Evolutionary conservation across 768 basidiomycete genomes (phyloP), one percentile per base, ranked within the genome.

Genomic region (Lentinula boryana): DNA sequence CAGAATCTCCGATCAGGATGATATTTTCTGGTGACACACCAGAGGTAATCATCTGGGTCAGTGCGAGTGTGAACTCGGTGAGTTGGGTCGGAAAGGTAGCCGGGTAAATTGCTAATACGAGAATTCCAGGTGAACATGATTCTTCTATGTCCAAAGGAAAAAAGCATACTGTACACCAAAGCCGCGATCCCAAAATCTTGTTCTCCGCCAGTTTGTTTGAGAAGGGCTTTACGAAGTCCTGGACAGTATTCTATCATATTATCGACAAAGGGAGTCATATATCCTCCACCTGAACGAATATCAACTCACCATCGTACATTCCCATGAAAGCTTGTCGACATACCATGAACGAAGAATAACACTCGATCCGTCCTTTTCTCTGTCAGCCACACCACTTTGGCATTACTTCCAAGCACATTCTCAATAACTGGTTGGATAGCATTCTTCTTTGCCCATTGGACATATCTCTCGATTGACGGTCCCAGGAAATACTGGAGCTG

Each of bases 1-100:
- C 74, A 1, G 75, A 76, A 61, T 76, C 75, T 5, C 75, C 74
- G 2, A 65, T 63, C 36, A 76, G 61, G 27, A 70, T 67, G 38
- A 76, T 69, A 61, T 74, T 72, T 50, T 71, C 66, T 1, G 73
- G 71, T 40, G 67, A 57, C 55, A 72, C 68, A 27, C 74, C 75
- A 3, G 70, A 61, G 13, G 64, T 62, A 23, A 72, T 44, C 6
- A 76, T 66, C 62, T 69, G 68, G 16, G 70, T 65, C 41, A 76
- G 65, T 23, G 69, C 71, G 5, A 64, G 56, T 0, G 67, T 63
- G 4, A 67, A 63, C 56, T 75, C 71, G 33, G 69, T 68, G 54
- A 76, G 68, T 8, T 63, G 74, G 1, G 68, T 69, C 5, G 72
- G 74, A 63, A 71, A 74, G 52, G 13, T 62, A 67, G 36, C 65